These are phyloP conservation scores for Lachancea waltii DNA, from an alignment of 805 yeast species.

Conservation along the genomic window DNA sequence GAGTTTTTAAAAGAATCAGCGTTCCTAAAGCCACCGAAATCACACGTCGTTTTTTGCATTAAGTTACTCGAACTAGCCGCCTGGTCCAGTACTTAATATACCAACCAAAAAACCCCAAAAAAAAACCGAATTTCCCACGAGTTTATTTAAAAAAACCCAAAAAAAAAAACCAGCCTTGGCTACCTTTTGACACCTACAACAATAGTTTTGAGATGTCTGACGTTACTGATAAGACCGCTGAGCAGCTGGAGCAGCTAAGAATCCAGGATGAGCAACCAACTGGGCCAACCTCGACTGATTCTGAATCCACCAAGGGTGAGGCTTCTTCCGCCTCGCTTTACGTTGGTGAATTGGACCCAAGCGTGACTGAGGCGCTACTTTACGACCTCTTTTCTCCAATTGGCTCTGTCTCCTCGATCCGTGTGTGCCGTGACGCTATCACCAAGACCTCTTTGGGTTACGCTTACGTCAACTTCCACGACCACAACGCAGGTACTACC, in stretches of 20 bases:
- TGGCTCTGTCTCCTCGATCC: constrained; percentile 93
- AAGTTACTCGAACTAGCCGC: constrained; percentile 7
- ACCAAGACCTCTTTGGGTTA: constrained; percentile 96
- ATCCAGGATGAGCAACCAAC: constrained; percentile 29
- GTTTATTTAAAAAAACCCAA: constrained; percentile 7
- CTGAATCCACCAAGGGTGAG: constrained; percentile 37
- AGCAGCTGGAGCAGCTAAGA: constrained; percentile 32
- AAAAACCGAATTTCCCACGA: constrained; percentile 7
- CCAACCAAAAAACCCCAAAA: constrained; percentile 4
- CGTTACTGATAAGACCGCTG: constrained; percentile 33
- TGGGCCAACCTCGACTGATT: constrained; percentile 26
- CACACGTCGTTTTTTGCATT: constrained; percentile 9
- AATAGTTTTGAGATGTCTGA: constrained; percentile 27
- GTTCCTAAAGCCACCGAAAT: constrained; percentile 6
- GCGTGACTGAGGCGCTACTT: constrained; percentile 88
- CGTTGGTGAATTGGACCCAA: constrained; percentile 93
- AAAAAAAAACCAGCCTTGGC: constrained; percentile 3
- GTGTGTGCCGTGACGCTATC: constrained; percentile 98
- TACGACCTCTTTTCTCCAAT: constrained; percentile 91
- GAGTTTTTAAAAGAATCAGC: constrained; percentile 2
- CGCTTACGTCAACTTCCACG: constrained; percentile 95
- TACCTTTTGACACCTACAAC: background rate
- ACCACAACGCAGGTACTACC: constrained; percentile 80
- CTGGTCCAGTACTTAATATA: constrained; percentile 7
- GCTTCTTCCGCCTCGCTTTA: constrained; percentile 79